Evolutionary conservation across 352 stramenopile species (phyloP).

Genomic region (Phytopythium cucurbitacearum): DNA sequence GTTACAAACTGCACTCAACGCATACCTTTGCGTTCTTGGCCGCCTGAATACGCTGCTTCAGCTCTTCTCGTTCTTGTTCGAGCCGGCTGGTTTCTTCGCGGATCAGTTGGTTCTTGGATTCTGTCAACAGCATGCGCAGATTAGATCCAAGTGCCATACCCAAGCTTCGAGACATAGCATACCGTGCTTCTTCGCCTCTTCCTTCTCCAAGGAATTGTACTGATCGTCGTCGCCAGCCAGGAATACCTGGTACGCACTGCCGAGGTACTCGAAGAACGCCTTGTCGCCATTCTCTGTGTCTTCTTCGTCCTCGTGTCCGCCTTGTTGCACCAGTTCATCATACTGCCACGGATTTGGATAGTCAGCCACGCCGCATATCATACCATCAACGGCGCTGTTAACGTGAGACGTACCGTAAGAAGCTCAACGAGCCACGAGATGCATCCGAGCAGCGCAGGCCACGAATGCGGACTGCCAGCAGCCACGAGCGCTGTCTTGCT

Average conservation of each 20-base stretch:
- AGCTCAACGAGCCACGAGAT: slow-evolving; percentile 98
- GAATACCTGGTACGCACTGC: slow-evolving; percentile 91
- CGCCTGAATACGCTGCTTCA: slow-evolving; percentile 58
- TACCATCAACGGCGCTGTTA: background rate
- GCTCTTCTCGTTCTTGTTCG: slow-evolving; percentile 47
- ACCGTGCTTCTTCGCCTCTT: slow-evolving; percentile 55
- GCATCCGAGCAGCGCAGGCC: slow-evolving; percentile 93
- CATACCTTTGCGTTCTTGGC: slow-evolving; percentile 67
- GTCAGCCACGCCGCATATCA: background rate
- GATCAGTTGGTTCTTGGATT: slow-evolving; percentile 46
- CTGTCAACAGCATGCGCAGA: slow-evolving; percentile 16
- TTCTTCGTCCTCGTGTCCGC: slow-evolving; percentile 51
- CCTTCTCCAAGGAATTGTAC: slow-evolving; percentile 81
- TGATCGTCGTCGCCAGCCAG: slow-evolving; percentile 92
- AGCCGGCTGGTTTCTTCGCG: slow-evolving; percentile 48
- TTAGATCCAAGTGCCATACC: background rate
- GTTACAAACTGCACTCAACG: background rate
- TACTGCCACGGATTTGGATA: slow-evolving; percentile 45
- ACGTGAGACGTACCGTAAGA: slow-evolving; percentile 60
- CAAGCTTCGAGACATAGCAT: slow-evolving; percentile 5
- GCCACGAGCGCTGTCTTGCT: slow-evolving; percentile 94
- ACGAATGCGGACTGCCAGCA: slow-evolving; percentile 94
- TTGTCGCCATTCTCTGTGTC: slow-evolving; percentile 81
- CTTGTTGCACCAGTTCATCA: slow-evolving; percentile 66
- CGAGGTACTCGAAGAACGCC: slow-evolving; percentile 94